phyloP scores from a whole-genome alignment of 176 grass and related monocot genomes.

The Thinopyrum elongatum region DNA sequence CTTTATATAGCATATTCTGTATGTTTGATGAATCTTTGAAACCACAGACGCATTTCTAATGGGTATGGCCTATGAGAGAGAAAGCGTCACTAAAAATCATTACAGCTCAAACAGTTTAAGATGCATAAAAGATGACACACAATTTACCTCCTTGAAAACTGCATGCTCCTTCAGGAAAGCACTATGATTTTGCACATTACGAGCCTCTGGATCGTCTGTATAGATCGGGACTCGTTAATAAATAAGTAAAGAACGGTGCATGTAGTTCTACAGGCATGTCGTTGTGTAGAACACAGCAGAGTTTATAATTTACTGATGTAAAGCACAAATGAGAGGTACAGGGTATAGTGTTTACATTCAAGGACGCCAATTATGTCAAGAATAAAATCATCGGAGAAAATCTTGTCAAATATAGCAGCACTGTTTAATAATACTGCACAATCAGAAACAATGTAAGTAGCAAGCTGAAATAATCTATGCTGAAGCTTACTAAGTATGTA shows the following conservation, averaged over 20 bases:
- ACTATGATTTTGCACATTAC: slow-evolving; percentile 58
- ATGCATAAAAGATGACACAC: slow-evolving; percentile 29
- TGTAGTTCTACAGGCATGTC: slow-evolving; percentile 7
- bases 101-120: slow-evolving; percentile 19
- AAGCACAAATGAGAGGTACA: slow-evolving; percentile 23
- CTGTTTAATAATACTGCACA: slow-evolving; percentile 80
- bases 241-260: slow-evolving; percentile 23
- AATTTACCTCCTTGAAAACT: slow-evolving; percentile 74
- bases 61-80: slow-evolving; percentile 52
- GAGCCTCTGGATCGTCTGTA: slow-evolving; percentile 77
- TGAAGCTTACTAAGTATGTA: slow-evolving; percentile 36
- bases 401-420: slow-evolving; percentile 62
- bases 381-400: slow-evolving; percentile 81
- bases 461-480: slow-evolving; percentile 5
- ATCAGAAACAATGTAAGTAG: slow-evolving; percentile 42
- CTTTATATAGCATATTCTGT: slow-evolving; percentile 91
- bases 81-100: slow-evolving; percentile 40
- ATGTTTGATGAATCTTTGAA: slow-evolving; percentile 82
- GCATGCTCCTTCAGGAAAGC: slow-evolving; percentile 63
- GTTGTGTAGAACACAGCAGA: slow-evolving; percentile 17
- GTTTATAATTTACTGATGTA: slow-evolving; percentile 17
- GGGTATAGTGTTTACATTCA: slow-evolving; percentile 68
- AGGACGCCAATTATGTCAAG: slow-evolving; percentile 77
- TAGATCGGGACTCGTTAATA: slow-evolving; percentile 15
- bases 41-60: slow-evolving; percentile 69